Evolutionary conservation across 129 eudicot genomes (phyloP), one percentile per base, ranked within the genome.

Genomic region (Escallonia rubra): DNA sequence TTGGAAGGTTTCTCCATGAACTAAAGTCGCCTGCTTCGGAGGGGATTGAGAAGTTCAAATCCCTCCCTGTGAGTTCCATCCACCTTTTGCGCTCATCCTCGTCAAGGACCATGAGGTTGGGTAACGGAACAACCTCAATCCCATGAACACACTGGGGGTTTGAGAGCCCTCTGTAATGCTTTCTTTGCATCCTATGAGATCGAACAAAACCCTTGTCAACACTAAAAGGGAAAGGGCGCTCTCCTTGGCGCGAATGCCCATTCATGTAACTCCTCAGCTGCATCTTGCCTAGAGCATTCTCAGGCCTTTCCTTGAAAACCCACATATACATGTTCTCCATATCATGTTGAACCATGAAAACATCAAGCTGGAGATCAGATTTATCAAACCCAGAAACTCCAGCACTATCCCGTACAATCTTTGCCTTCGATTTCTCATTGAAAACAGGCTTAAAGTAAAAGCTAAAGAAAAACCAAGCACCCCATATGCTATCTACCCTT

Each of bases 321-420:
- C 97, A 90, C 97, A 90, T 90, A 69, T 90, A 90, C 97, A 90
- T 87, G 50, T 90, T 90, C 79, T 90, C 97, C 97, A 90, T 90
- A 68, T 90, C 97, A 50, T 90, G 96, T 53, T 90, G 96, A 58
- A 90, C 96, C 96, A 90, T 77, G 82, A 90, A 90, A 52, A 77
- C 87, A 61, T 90, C 96, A 55, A 90, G 90, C 61, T 86, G 83
- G 11, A 90, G 86, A 50, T 90, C 96, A 4, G 90, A 79, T 47
- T 90, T 90, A 53, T 83, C 94, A 58, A 81, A 90, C 65, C 95
- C 96, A 5, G 90, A 90, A 16, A 90, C 75, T 15, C 96, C 96
- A 46, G 81, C 81, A 14, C 86, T 66, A 56, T 90, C 95, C 47
- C 79, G 66, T 10, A 65, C 65, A 3, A 86, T 71, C 78, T 86